These are phyloP conservation scores for Verticillium albo-atrum DNA, from an alignment of 2,329 filamentous ascomycete genomes.

Conservation along the genomic window DNA sequence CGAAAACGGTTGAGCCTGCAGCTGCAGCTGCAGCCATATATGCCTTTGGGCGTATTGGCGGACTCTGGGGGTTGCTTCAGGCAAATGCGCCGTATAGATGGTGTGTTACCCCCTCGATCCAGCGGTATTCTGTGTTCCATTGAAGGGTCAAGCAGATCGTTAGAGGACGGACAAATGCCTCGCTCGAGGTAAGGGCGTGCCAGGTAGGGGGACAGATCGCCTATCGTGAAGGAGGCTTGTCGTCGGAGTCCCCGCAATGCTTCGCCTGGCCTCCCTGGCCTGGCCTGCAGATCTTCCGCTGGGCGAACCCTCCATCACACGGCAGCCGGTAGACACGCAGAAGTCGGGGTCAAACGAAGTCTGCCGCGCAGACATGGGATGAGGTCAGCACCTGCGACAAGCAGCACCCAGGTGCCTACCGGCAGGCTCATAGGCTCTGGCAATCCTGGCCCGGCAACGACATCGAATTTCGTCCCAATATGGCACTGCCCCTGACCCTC, in stretches of 20 bases:
- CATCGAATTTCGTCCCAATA: background rate
- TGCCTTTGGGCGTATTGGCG: too few relatives aligned
- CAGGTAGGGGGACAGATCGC: background rate
- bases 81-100: too few relatives aligned
- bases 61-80: too few relatives aligned
- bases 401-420: background rate
- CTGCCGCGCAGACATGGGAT: background rate
- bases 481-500: constrained; percentile 1
- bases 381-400: background rate
- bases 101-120: too few relatives aligned
- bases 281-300: background rate
- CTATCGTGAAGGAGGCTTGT: background rate
- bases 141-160: too few relatives aligned
- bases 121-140: too few relatives aligned
- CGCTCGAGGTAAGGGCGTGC: background rate
- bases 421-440: background rate
- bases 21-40: too few relatives aligned
- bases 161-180: background rate
- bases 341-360: background rate
- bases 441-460: background rate
- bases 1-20: too few relatives aligned
- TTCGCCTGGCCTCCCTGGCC: background rate
- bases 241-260: background rate
- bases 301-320: background rate
- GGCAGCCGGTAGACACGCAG: background rate